These are phyloP conservation scores for Kurtzmaniella quercitrusa DNA, from an alignment of 1,139 yeast species.

Conservation along the genomic window DNA sequence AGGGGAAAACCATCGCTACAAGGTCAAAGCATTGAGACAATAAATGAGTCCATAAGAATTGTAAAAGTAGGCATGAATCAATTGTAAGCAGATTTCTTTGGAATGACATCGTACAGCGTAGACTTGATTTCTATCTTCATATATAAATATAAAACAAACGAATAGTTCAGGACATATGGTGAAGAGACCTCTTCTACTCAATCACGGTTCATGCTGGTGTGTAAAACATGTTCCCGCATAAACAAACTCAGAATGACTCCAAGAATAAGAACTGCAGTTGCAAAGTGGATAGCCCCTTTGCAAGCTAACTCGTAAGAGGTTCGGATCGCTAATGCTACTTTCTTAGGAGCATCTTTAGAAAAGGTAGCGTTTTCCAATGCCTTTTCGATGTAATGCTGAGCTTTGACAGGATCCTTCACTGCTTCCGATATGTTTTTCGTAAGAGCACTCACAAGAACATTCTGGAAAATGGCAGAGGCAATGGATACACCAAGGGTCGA, in stretches of 20 bases:
- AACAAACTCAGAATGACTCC: constrained; percentile 35
- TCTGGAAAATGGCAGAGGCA: constrained; percentile 62
- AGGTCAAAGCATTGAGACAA: constrained; percentile 22
- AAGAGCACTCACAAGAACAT: constrained; percentile 20
- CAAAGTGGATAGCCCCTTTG: constrained; percentile 49
- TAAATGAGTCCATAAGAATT: neutral
- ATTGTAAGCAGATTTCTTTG: no score
- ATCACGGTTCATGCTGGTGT: constrained; percentile 34
- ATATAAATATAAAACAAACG: no score
- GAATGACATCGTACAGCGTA: neutral
- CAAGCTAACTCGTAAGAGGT: constrained; percentile 48
- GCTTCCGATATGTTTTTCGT: constrained; percentile 17
- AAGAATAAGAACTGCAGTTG: constrained; percentile 31
- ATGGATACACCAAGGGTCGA: constrained; percentile 69
- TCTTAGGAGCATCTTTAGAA: constrained; percentile 44
- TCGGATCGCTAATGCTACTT: constrained; percentile 41
- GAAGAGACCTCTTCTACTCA: no score
- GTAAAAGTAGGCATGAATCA: no score
- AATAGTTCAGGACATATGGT: no score
- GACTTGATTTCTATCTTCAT: no score
- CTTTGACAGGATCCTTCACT: constrained; percentile 27
- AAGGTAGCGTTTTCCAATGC: constrained; percentile 60
- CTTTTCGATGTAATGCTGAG: constrained; percentile 39
- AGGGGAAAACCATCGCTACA: constrained; percentile 41
- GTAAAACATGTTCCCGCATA: constrained; percentile 44